These are phyloP conservation scores for Hygrophila difformis DNA, from an alignment of 257 asterid species.

Conservation along the genomic window DNA sequence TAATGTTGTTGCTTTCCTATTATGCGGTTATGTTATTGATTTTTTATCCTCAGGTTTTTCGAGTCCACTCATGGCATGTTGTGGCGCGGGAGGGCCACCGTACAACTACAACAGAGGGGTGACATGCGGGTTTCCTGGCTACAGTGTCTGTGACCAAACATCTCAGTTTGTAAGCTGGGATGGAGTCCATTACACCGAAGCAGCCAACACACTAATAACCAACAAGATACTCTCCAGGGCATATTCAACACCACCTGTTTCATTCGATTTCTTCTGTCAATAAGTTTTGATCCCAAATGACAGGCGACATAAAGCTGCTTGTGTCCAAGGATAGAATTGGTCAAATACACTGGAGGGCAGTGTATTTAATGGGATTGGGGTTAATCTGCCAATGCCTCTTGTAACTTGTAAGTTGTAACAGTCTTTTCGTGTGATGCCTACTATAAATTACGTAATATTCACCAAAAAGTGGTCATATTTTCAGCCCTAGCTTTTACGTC, in stretches of 20 bases:
- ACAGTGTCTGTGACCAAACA: conserved; percentile 46
- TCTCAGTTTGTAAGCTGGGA: conserved; percentile 60
- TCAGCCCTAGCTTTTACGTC: too few relatives aligned
- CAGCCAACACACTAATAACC: conserved; percentile 59
- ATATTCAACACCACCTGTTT: conserved; percentile 48
- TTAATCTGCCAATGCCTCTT: too few relatives aligned
- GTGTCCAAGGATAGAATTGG: background rate
- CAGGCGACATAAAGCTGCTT: too few relatives aligned
- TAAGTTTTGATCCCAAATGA: too few relatives aligned
- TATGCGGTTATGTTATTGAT: background rate
- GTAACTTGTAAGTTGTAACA: too few relatives aligned
- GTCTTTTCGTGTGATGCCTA: too few relatives aligned
- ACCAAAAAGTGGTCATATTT: too few relatives aligned
- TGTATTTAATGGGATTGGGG: too few relatives aligned
- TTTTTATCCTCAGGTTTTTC: conserved; percentile 52
- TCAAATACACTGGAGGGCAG: too few relatives aligned
- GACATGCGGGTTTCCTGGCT: conserved; percentile 53
- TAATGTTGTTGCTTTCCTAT: too few relatives aligned
- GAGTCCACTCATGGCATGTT: conserved; percentile 70
- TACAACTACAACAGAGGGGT: conserved; percentile 47
- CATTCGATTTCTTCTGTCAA: conserved; percentile 58
- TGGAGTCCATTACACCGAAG: conserved; percentile 80
- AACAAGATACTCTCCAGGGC: conserved; percentile 52
- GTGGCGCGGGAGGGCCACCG: conserved; percentile 87
- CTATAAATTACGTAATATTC: too few relatives aligned